Evolutionary conservation across 345 rosid species (phyloP), one percentile per base, ranked within the genome.

Genomic region (Citrus unshiu): DNA sequence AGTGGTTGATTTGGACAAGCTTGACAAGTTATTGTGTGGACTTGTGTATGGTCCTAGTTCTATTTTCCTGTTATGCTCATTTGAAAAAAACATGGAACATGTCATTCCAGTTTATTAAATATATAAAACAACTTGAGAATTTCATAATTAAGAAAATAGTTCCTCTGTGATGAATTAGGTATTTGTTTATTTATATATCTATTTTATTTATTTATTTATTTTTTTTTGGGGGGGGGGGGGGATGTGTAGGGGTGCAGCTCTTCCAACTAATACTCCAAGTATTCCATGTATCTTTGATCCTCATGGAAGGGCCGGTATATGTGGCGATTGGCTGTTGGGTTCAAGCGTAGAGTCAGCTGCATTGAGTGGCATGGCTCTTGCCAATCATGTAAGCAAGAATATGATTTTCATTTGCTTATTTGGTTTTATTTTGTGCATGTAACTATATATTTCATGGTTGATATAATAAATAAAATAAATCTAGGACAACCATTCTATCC

Each of bases 281-380:
- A 67, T 86, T 43, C 93, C 96, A 66, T 93, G 91, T 81, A 89
- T 93, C 82, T 93, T 93, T 65, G 96, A 95, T 84, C 93, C 97
- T 43, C 87, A 81, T 22, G 99, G 98, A 72, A 90, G 98, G 84
- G 97, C 95, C 69, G 98, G 99, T 49, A 90, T 95, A 65, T 95
- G 99, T 29, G 99, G 99, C 19, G 99, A 93, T 69, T 93, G 99
- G 99, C 88, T 93, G 67, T 79, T 91, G 35, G 98, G 98, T 67
- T 93, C 99, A 58, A 95, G 85, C 83, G 6, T 92, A 57, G 98
- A 93, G 87, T 93, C 93, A 1, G 99, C 99, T 66, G 97, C 98
- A 64, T 70, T 92, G 61, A 95, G 98, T 19, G 97, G 99, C 84
- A 89, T 84, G 81, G 87, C 99, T 59, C 88, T 95, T 16, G 98